These are phyloP conservation scores for Xylaria acuta DNA, from an alignment of 495 filamentous ascomycete genomes.

Conservation along the genomic window DNA sequence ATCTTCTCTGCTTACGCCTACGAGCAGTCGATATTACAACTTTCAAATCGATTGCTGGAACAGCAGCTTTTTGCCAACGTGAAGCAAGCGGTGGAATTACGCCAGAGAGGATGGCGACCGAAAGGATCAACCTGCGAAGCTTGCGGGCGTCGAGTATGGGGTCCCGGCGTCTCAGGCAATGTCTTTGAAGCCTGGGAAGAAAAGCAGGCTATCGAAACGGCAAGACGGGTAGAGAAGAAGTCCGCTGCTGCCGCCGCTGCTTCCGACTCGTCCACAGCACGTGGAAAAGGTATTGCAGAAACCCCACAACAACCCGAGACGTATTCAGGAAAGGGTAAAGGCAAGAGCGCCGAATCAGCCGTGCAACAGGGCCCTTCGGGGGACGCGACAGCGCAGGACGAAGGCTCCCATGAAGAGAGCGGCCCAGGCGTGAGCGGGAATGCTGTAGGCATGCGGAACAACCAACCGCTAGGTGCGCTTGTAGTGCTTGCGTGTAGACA, in stretches of 20 bases:
- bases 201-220: conserved; percentile 58
- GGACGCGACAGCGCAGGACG: conserved; percentile 19
- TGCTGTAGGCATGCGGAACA: conserved; percentile 26
- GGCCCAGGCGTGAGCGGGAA: conserved; percentile 28
- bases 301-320: conserved; percentile 29
- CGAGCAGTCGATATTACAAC: conserved; percentile 82
- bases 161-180: conserved; percentile 77
- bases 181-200: conserved; percentile 84
- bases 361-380: conserved; percentile 22
- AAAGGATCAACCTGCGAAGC: conserved; percentile 84
- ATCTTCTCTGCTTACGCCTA: conserved; percentile 96
- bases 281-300: conserved; percentile 42
- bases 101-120: conserved; percentile 91
- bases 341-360: conserved; percentile 38
- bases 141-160: conserved; percentile 86
- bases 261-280: conserved; percentile 29
- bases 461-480: conserved; percentile 53
- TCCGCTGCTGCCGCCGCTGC: conserved; percentile 26
- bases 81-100: conserved; percentile 70
- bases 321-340: conserved; percentile 44
- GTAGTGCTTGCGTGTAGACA: conserved; percentile 68
- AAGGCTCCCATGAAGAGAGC: conserved; percentile 19
- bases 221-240: conserved; percentile 44
- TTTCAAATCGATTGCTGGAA: conserved; percentile 87
- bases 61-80: conserved; percentile 90